phyloP scores from a whole-genome alignment of 352 stramenopile species.

The Pythium phragmitis region DNA sequence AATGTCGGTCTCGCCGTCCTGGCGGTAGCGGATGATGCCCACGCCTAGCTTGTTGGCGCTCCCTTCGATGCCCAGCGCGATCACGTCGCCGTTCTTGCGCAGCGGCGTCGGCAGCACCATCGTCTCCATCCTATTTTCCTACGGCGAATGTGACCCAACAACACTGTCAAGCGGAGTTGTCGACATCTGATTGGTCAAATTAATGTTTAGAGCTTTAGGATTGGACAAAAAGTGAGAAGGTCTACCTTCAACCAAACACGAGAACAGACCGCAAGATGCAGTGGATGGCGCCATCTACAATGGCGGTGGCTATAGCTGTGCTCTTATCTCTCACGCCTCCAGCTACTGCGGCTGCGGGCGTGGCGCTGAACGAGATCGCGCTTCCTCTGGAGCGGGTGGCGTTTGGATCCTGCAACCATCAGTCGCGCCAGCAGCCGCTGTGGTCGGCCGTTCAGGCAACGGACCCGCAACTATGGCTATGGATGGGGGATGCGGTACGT shows the following conservation, averaged over 20 bases:
- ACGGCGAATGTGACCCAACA: conserved; percentile 7
- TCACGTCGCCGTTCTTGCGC: conserved; percentile 70
- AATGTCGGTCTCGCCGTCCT: conserved; percentile 88
- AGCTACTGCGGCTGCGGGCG: too few relatives aligned
- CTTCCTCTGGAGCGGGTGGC: conserved; percentile 28
- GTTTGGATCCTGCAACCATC: conserved; percentile 41
- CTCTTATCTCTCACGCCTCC: not conserved
- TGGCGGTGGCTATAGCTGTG: not conserved
- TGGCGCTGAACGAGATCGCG: not conserved
- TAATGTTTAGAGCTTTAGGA: conserved; percentile 5
- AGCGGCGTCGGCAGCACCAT: conserved; percentile 32
- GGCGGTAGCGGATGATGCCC: conserved; percentile 76
- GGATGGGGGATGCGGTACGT: conserved; percentile 36
- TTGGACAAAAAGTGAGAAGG: conserved; percentile 34
- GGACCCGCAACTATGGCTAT: conserved; percentile 39
- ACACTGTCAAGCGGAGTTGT: conserved; percentile 27
- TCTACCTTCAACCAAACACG: conserved; percentile 8
- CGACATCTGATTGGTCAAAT: conserved; percentile 21
- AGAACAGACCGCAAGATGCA: not conserved
- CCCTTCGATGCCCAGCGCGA: conserved; percentile 98
- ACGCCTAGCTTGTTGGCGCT: conserved; percentile 98
- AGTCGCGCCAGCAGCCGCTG: conserved; percentile 30
- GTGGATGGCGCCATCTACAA: not conserved
- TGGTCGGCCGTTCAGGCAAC: conserved; percentile 26
- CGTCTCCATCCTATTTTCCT: not conserved